Evolutionary conservation across 768 basidiomycete species (phyloP), one percentile per base, ranked within the genome.

Genomic region (Amanita thiersii): DNA sequence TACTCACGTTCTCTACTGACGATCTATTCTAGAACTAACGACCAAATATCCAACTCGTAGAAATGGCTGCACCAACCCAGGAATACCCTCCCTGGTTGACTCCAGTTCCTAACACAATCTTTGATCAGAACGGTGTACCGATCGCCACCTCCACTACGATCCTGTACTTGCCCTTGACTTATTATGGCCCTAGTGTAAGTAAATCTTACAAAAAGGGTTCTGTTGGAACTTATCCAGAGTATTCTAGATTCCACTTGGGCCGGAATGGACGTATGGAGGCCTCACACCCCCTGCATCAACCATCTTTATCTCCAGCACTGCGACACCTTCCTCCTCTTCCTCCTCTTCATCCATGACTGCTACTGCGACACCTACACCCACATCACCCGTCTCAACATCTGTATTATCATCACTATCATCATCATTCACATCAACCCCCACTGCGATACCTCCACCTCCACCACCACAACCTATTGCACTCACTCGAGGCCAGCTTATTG

Each of bases 171-270:
- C 83, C 87, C 29, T 62, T 87, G 50, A 88, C 86, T 0, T 90
- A 89, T 60, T 86, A 74, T 50, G 87, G 87, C 21, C 85, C 87
- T 40, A 79, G 80, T 57, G 86, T 88, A 55, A 73, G 85, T 74
- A 5, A 12, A 38, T 14, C 20, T 24, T 6, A n/a, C 4, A 9
- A 3, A 9, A 31, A n/a, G n/a, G n/a, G n/a, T n/a, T n/a, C n/a
- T n/a, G n/a, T n/a, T n/a, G n/a, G n/a, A n/a, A n/a, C n/a, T n/a
- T n/a, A n/a, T n/a, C n/a, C n/a, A n/a, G n/a, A n/a, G n/a, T n/a
- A 34, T 14, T 48, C 4, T 40, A 88, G 86, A 86, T 90, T 50
- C 87, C 87, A 21, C 64, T 90, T 21, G 81, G 76, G 33, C 61
- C 77, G 23, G 66, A 75, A 26, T 90, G 79, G 73, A 77, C 74